Evolutionary conservation across 345 rosid species (phyloP).

Genomic region (Brassica nigra): DNA sequence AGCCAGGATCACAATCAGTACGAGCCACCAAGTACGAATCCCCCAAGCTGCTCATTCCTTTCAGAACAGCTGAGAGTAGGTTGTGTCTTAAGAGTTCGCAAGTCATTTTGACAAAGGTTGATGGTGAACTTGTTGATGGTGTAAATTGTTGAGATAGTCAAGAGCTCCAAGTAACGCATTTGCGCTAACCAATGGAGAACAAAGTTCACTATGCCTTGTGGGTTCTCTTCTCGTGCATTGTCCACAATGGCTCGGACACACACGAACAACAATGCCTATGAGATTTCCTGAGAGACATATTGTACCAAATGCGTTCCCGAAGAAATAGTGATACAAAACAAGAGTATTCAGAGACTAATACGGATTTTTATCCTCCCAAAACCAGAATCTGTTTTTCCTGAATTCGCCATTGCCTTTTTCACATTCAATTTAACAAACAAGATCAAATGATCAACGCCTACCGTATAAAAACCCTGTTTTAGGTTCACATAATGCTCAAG

Average conservation of each 20-base stretch:
- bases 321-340: background rate
- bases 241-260: slow-evolving; percentile 84
- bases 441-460: background rate
- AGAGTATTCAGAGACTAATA: background rate
- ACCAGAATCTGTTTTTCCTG: background rate
- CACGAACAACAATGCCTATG: slow-evolving; percentile 53
- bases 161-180: slow-evolving; percentile 57
- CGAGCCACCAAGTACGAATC: slow-evolving; percentile 57
- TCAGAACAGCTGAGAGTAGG: slow-evolving; percentile 77
- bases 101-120: slow-evolving; percentile 69
- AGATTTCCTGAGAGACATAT: slow-evolving; percentile 82
- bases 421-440: background rate
- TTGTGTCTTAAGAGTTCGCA: slow-evolving; percentile 83
- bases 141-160: slow-evolving; percentile 85
- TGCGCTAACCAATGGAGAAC: slow-evolving; percentile 62
- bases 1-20: slow-evolving; percentile 56
- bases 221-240: slow-evolving; percentile 71
- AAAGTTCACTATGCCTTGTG: slow-evolving; percentile 63
- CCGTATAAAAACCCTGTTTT: background rate
- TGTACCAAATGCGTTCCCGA: slow-evolving; percentile 81
- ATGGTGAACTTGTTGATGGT: slow-evolving; percentile 30
- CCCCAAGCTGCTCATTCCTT: slow-evolving; percentile 63
- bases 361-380: background rate
- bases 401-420: background rate
- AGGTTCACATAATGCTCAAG: background rate